Conservation (phyloP, 768 basidiomycete species). For the Panaeolus papilionaceus region DNA sequence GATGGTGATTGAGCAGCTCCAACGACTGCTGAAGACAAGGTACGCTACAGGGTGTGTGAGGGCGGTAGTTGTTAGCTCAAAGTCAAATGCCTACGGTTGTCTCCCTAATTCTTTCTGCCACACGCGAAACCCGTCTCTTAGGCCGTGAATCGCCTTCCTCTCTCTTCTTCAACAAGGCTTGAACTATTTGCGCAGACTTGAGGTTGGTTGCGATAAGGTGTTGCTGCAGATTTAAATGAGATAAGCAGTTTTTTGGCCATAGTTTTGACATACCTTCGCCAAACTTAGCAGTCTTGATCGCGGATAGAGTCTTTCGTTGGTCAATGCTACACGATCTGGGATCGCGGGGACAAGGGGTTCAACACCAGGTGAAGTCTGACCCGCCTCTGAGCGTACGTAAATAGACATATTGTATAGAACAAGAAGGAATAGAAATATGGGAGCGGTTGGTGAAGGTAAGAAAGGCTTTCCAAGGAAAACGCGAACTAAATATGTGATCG, state of each 20-base stretch:
- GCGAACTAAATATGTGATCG: neutral
- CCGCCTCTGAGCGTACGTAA: neutral
- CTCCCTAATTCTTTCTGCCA: neutral
- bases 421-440: neutral
- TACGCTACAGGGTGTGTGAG: neutral
- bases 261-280: neutral
- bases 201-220: neutral
- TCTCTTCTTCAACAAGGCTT: neutral
- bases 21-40: neutral
- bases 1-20: neutral
- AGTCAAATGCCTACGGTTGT: neutral
- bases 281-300: neutral
- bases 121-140: neutral
- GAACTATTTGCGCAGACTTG: neutral
- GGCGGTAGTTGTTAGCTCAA: neutral
- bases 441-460: neutral
- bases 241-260: no score
- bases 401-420: neutral
- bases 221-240: neutral
- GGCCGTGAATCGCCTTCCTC: conserved; percentile 5
- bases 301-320: neutral
- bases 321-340: conserved; percentile 1
- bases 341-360: neutral
- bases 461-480: neutral
- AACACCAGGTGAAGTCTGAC: neutral